Conservation (phyloP, 1,284 basidiomycete species). For the Trametes versicolor region DNA sequence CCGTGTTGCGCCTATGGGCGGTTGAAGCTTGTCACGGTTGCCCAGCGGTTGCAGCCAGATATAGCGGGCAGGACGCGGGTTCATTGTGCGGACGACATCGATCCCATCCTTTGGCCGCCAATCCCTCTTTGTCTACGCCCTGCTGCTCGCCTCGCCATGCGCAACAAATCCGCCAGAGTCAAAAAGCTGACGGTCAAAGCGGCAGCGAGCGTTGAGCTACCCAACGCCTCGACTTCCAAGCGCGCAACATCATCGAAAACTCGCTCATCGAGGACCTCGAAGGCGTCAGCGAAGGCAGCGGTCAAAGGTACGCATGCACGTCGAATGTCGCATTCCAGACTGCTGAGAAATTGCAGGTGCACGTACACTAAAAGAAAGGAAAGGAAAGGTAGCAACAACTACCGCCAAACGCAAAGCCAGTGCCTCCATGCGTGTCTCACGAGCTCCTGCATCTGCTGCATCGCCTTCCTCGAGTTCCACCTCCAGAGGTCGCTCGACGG, state of each 20-base stretch:
- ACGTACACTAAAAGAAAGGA: background rate
- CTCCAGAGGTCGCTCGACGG: background rate
- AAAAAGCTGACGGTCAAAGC: conserved; percentile 12
- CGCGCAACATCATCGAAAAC: background rate
- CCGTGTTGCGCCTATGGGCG: background rate
- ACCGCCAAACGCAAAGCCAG: background rate
- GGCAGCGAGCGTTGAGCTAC: background rate
- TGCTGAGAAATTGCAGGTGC: background rate
- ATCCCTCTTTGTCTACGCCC: conserved; percentile 10
- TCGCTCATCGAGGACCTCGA: background rate
- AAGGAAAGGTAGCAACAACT: background rate
- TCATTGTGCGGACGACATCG: conserved; percentile 18
- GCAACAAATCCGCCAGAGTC: conserved; percentile 5
- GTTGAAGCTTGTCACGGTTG: background rate
- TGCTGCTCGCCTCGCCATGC: background rate
- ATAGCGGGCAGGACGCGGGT: background rate
- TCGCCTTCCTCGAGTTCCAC: background rate
- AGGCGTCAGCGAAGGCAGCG: background rate
- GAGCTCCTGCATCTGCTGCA: background rate
- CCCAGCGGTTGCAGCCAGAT: background rate
- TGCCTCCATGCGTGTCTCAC: conserved; percentile 1
- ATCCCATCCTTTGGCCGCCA: conserved; percentile 9
- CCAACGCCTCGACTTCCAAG: background rate
- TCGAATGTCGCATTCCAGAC: too few relatives aligned
- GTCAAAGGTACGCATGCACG: background rate